A percentile compares a stretch with the other conserved stretches of the same genome.
Conservation (phyloP, 129 eudicot species). For the Helianthus annuus region DNA sequence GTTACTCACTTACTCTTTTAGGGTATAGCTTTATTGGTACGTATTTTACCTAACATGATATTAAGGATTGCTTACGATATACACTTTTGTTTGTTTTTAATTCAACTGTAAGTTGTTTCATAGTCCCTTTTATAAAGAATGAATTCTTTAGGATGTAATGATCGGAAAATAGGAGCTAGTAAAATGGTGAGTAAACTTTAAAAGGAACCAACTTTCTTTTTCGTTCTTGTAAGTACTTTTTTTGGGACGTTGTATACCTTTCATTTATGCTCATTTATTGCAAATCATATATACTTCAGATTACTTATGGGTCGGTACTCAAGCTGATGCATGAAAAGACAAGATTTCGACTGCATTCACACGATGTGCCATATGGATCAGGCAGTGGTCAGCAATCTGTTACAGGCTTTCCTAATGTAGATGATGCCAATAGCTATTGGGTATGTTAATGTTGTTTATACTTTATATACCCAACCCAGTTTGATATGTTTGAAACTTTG, state of each 20-base stretch:
- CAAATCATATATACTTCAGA: conserved; percentile 41
- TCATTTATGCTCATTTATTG: neutral
- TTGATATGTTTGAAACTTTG: neutral
- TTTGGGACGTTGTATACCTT: neutral
- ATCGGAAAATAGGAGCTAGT: neutral
- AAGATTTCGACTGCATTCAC: conserved; percentile 87
- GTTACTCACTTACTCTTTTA: neutral
- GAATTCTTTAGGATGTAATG: neutral
- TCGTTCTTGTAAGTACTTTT: too few relatives aligned
- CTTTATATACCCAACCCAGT: neutral
- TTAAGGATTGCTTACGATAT: neutral
- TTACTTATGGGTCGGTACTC: conserved; percentile 80
- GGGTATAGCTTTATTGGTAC: conserved; percentile 5
- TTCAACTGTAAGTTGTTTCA: neutral
- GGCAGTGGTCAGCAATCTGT: conserved; percentile 99
- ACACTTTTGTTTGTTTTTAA: conserved; percentile 10
- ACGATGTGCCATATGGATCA: conserved; percentile 98
- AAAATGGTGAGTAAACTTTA: too few relatives aligned
- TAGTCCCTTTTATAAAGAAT: neutral
- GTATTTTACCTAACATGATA: neutral
- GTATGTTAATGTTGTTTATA: conserved; percentile 40
- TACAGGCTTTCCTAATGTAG: conserved; percentile 86
- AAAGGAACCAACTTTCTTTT: neutral
- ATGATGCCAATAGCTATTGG: conserved; percentile 98
- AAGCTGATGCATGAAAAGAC: conserved; percentile 97